Percentiles rank a stretch among this genome's conserved stretches.
Evolutionary conservation across 2,329 filamentous ascomycete species (phyloP).

Genomic region (Byssoonygena ceratinophila): DNA sequence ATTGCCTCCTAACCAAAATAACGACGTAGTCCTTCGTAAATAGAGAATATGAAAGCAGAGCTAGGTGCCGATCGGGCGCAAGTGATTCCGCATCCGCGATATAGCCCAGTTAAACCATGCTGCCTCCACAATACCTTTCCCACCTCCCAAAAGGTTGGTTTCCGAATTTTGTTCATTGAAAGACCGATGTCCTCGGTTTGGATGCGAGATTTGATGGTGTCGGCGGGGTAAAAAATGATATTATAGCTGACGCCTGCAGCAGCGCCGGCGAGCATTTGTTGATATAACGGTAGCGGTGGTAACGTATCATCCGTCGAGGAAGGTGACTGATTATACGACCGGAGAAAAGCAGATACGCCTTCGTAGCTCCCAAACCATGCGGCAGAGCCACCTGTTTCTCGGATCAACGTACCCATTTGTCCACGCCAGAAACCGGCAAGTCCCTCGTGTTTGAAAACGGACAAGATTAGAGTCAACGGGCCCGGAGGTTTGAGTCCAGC

Average conservation of each 20-base stretch:
- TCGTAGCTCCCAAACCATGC: slow-evolving; percentile 95
- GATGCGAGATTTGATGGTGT: slow-evolving; percentile 95
- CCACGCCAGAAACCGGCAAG: slow-evolving; percentile 87
- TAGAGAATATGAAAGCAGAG: slow-evolving; percentile 95
- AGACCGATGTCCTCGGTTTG: slow-evolving; percentile 63
- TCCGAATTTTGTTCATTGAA: slow-evolving; percentile 36
- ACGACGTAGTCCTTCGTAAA: slow-evolving; percentile 77
- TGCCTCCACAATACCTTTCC: slow-evolving; percentile 65
- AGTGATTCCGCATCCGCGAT: slow-evolving; percentile 91
- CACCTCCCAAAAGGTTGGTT: slow-evolving; percentile 62
- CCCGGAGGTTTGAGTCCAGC: slow-evolving; percentile 42
- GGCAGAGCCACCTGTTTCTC: slow-evolving; percentile 83
- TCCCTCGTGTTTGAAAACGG: slow-evolving; percentile 74
- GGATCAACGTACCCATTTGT: slow-evolving; percentile 82
- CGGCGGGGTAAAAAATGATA: slow-evolving; percentile 92
- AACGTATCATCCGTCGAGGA: slow-evolving; percentile 22
- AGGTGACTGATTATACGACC: slow-evolving; percentile 41
- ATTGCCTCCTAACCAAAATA: slow-evolving; percentile 40
- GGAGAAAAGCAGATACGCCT: slow-evolving; percentile 61
- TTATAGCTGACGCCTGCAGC: slow-evolving; percentile 90
- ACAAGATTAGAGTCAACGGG: slow-evolving; percentile 60
- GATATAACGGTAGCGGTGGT: slow-evolving; percentile 61
- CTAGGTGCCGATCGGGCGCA: slow-evolving; percentile 79
- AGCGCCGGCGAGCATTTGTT: slow-evolving; percentile 79
- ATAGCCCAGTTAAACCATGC: slow-evolving; percentile 73